Conservation (phyloP, 2,329 filamentous ascomycete species). For the Rachicladosporium sp. region DNA sequence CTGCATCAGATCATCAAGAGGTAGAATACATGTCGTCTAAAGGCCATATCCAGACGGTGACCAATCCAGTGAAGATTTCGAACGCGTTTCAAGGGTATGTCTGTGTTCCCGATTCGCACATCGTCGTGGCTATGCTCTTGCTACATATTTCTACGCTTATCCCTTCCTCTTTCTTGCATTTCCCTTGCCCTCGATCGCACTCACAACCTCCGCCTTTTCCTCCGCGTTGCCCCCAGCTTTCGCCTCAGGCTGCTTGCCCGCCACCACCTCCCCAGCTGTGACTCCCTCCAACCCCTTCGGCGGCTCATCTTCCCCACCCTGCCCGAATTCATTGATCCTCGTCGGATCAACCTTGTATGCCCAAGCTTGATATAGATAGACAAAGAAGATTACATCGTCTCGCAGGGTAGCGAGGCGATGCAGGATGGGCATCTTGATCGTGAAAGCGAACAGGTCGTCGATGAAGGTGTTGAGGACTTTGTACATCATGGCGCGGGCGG, state of each 20-base stretch:
- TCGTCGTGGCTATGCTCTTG: no score
- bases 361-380: conserved; percentile 91
- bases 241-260: conserved; percentile 15
- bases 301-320: conserved; percentile 85
- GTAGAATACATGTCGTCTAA: no score
- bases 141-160: no score
- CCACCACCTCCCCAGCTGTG: conserved; percentile 13
- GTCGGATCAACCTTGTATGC: conserved; percentile 85
- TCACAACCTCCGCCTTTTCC: conserved; percentile 1
- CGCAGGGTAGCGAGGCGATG: conserved; percentile 85
- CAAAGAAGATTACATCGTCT: conserved; percentile 96
- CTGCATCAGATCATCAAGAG: no score
- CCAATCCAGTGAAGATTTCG: no score
- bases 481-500: conserved; percentile 90
- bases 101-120: no score
- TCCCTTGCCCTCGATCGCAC: conserved; percentile 2
- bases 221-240: not conserved
- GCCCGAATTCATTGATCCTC: conserved; percentile 93
- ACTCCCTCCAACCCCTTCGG: conserved; percentile 39
- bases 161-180: not conserved
- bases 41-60: no score
- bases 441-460: conserved; percentile 96
- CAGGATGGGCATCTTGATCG: conserved; percentile 95
- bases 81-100: no score
- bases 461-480: conserved; percentile 99